Conservation (phyloP, 768 basidiomycete species). For the Lactarius quietus region DNA sequence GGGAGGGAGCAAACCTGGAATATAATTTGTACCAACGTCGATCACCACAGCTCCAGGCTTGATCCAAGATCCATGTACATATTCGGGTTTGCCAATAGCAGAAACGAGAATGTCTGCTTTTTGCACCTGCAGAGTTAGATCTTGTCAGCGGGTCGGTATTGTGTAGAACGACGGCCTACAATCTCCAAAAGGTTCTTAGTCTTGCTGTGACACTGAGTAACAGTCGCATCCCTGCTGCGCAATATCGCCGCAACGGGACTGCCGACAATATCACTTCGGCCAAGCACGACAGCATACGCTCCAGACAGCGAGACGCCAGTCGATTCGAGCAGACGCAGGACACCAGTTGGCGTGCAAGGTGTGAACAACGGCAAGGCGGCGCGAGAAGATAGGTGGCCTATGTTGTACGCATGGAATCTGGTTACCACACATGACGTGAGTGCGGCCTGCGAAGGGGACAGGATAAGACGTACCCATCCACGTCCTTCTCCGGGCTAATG, state of each 20-base stretch:
- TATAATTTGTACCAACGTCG: slow-evolving; percentile 97
- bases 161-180: slow-evolving; percentile 42
- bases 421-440: neutral
- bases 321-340: slow-evolving; percentile 84
- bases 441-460: neutral
- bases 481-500: slow-evolving; percentile 90
- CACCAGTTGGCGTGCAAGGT: slow-evolving; percentile 94
- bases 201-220: slow-evolving; percentile 95
- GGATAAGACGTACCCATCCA: slow-evolving; percentile 72
- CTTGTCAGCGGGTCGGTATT: neutral
- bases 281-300: slow-evolving; percentile 85
- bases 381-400: slow-evolving; percentile 89
- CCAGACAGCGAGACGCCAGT: slow-evolving; percentile 78
- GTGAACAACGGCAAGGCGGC: slow-evolving; percentile 85
- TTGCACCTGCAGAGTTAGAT: slow-evolving; percentile 51
- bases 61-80: slow-evolving; percentile 90
- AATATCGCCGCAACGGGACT: slow-evolving; percentile 92
- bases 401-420: slow-evolving; percentile 98
- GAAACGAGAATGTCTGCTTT: slow-evolving; percentile 90
- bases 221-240: slow-evolving; percentile 87
- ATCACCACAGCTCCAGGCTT: slow-evolving; percentile 95
- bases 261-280: slow-evolving; percentile 97
- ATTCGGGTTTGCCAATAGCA: slow-evolving; percentile 92
- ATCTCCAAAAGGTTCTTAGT: slow-evolving; percentile 79
- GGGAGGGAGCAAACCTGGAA: slow-evolving; percentile 55